Percentiles rank a stretch among this genome's conserved stretches.
These are phyloP conservation scores for Coemansia sp. DNA, from an alignment of 192 early-diverging fungal species.

Conservation along the genomic window DNA sequence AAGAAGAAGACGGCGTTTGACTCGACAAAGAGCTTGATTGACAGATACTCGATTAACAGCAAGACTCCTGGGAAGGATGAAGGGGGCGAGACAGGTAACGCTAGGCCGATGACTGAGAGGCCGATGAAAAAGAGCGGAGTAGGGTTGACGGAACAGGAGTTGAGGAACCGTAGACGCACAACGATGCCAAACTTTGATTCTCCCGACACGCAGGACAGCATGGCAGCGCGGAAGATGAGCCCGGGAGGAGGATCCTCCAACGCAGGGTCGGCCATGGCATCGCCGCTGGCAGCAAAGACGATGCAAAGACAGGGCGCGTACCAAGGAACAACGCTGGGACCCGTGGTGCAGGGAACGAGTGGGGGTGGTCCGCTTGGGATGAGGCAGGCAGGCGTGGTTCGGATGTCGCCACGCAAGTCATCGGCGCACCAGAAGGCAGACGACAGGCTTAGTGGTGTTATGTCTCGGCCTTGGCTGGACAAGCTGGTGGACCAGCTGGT, in stretches of 20 bases:
- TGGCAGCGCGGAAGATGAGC: not conserved
- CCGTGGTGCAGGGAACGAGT: not conserved
- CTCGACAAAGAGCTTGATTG: slow-evolving; percentile 83
- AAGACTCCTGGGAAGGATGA: slow-evolving; percentile 3
- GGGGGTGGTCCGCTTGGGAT: not conserved
- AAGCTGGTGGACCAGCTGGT: slow-evolving; percentile 90
- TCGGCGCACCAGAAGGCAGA: slow-evolving; percentile 9
- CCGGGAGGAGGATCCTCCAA: not conserved
- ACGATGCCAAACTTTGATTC: slow-evolving; percentile 62
- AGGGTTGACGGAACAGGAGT: slow-evolving; percentile 15
- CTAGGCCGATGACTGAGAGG: not conserved
- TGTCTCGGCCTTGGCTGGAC: slow-evolving; percentile 77
- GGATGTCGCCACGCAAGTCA: slow-evolving; percentile 14
- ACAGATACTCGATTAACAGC: slow-evolving; percentile 73
- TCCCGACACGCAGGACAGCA: slow-evolving; percentile 67
- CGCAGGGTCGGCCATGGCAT: slow-evolving; percentile 65
- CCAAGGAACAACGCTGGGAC: slow-evolving; percentile 2
- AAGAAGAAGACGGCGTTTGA: slow-evolving; percentile 95
- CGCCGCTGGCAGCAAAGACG: slow-evolving; percentile 44
- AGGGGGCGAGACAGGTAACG: not conserved
- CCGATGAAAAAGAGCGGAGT: slow-evolving; percentile 1
- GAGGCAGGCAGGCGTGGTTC: slow-evolving; percentile 28
- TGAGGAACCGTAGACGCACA: slow-evolving; percentile 36
- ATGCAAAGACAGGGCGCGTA: slow-evolving; percentile 4
- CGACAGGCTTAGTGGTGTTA: not conserved